Percentiles rank a stretch among this genome's conserved stretches.
Evolutionary conservation across 1,284 basidiomycete genomes (phyloP).

Genomic region (Austroboletus novae-zelandiae): DNA sequence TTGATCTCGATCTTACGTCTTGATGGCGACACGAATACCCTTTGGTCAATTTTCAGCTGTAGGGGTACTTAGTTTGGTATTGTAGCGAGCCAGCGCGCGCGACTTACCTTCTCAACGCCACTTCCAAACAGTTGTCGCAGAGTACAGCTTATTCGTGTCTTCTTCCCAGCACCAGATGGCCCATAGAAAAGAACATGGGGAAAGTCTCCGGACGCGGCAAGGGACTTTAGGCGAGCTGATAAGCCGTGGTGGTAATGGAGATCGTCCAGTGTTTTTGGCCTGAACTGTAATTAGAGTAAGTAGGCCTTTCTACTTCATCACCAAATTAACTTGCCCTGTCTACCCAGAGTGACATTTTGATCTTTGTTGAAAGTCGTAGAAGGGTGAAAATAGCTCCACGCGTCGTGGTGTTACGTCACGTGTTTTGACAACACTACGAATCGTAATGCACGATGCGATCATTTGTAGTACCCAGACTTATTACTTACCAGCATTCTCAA

Average conservation of each 20-base stretch:
- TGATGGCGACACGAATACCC: slow-evolving; percentile 93
- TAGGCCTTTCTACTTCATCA: background rate
- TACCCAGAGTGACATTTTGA: slow-evolving; percentile 83
- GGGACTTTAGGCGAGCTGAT: slow-evolving; percentile 75
- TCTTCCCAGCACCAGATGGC: slow-evolving; percentile 96
- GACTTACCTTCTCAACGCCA: slow-evolving; percentile 84
- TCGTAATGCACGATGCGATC: too few relatives aligned
- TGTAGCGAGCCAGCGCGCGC: background rate
- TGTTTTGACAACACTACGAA: too few relatives aligned
- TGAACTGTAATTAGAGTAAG: slow-evolving; percentile 54
- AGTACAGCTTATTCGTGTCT: slow-evolving; percentile 92
- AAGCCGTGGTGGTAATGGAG: slow-evolving; percentile 89
- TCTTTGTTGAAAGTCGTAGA: background rate
- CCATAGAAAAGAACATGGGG: slow-evolving; percentile 99
- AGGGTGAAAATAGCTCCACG: background rate
- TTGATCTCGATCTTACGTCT: slow-evolving; percentile 96
- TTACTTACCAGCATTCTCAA: too few relatives aligned
- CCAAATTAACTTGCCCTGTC: slow-evolving; percentile 57
- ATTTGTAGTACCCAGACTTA: too few relatives aligned
- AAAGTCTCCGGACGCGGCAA: slow-evolving; percentile 90
- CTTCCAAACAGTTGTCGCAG: slow-evolving; percentile 88
- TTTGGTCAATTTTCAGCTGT: slow-evolving; percentile 97
- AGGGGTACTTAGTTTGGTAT: slow-evolving; percentile 6
- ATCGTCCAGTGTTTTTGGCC: slow-evolving; percentile 82
- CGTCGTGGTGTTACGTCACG: slow-evolving; percentile 25